phyloP scores from a whole-genome alignment of 1,139 yeast genomes.

The Geotrichum carabidarum region DNA sequence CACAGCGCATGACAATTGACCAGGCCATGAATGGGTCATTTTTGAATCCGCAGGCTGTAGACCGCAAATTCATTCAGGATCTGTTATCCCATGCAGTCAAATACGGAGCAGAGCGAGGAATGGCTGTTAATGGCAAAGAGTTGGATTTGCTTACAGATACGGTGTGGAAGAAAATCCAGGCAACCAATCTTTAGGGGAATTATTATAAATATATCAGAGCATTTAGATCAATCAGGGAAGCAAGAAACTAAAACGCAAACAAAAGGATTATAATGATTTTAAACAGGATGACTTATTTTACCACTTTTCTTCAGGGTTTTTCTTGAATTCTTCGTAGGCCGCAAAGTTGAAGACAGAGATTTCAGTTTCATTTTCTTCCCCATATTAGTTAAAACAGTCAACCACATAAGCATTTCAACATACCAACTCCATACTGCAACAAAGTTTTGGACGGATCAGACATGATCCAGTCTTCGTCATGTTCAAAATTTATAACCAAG shows the following conservation, averaged over 20 bases:
- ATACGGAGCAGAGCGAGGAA: conserved; percentile 51
- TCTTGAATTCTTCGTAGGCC: conserved; percentile 63
- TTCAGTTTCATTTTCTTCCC: conserved; percentile 77
- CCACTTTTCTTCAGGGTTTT: conserved; percentile 91
- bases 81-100: conserved; percentile 71
- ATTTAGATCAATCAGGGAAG: not conserved
- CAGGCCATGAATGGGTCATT: conserved; percentile 59
- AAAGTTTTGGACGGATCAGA: conserved; percentile 42
- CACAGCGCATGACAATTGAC: conserved; percentile 59
- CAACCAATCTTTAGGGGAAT: conserved; percentile 2
- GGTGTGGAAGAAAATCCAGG: conserved; percentile 43
- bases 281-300: not conserved
- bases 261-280: not conserved
- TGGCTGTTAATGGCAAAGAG: conserved; percentile 40
- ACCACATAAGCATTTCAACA: conserved; percentile 2
- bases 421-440: conserved; percentile 59
- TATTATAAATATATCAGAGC: not conserved
- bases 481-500: conserved; percentile 81
- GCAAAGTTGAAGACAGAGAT: conserved; percentile 65
- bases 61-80: conserved; percentile 61
- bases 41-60: conserved; percentile 68
- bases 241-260: not conserved
- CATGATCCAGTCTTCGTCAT: conserved; percentile 70
- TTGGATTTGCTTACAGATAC: conserved; percentile 48
- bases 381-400: too few species aligned